These are phyloP conservation scores for Colletotrichum sp. DNA, from an alignment of 2,329 filamentous ascomycete species.

Conservation along the genomic window DNA sequence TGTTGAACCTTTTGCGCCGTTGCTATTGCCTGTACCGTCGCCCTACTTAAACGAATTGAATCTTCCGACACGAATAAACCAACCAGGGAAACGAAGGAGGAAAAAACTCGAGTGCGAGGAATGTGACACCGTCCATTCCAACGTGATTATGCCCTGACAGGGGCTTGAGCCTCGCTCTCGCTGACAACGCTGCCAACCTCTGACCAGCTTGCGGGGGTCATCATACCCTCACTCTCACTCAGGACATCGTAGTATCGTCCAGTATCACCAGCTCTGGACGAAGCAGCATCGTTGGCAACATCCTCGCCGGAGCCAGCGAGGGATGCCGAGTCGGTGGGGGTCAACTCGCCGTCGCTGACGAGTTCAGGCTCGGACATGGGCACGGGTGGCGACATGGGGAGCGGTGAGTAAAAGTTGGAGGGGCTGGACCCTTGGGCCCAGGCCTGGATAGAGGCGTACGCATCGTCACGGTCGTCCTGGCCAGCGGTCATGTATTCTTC, in stretches of 20 bases:
- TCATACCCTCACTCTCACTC: slow-evolving; percentile 64
- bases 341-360: slow-evolving; percentile 58
- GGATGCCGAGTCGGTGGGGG: slow-evolving; percentile 64
- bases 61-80: not conserved
- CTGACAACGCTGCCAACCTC: slow-evolving; percentile 69
- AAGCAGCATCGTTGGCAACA: slow-evolving; percentile 46
- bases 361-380: slow-evolving; percentile 58
- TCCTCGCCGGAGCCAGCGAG: slow-evolving; percentile 57
- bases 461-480: slow-evolving; percentile 50
- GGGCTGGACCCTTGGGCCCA: slow-evolving; percentile 63
- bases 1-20: slow-evolving; percentile 16
- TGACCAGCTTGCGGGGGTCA: slow-evolving; percentile 68
- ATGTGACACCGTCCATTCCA: not conserved
- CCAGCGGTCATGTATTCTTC: slow-evolving; percentile 60
- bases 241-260: slow-evolving; percentile 57
- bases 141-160: slow-evolving; percentile 32
- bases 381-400: slow-evolving; percentile 56
- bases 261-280: slow-evolving; percentile 40
- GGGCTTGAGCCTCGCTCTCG: slow-evolving; percentile 50
- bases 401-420: slow-evolving; percentile 63
- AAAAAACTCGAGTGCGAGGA: no score
- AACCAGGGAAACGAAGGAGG: not conserved
- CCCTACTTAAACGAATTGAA: not conserved
- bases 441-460: slow-evolving; percentile 67
- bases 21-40: not conserved